A percentile compares a stretch with the other conserved stretches of the same genome.
Evolutionary conservation across 257 asterid species (phyloP).

Genomic region (Parsonsia alboflavescens): DNA sequence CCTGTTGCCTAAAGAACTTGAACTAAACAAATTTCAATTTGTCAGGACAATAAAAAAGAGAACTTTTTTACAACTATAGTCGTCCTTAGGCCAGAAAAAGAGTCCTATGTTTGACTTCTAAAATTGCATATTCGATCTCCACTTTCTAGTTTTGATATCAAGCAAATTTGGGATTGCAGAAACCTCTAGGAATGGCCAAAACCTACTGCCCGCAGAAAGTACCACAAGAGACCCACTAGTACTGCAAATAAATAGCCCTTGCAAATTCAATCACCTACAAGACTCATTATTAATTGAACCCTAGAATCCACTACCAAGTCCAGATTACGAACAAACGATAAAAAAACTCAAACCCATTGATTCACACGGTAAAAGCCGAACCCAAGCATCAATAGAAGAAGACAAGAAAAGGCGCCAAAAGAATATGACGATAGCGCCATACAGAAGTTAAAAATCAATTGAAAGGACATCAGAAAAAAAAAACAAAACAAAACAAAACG

Average conservation of each 20-base stretch:
- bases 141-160: background rate
- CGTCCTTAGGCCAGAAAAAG: background rate
- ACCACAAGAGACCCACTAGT: background rate
- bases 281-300: background rate
- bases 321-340: background rate
- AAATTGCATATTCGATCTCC: background rate
- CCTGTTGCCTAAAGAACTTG: background rate
- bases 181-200: background rate
- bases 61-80: background rate
- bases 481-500: too few species aligned
- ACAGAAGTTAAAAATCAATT: background rate
- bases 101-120: background rate
- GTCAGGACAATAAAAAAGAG: too few species aligned
- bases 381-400: background rate
- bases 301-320: background rate
- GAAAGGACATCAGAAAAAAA: background rate
- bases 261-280: background rate
- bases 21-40: background rate
- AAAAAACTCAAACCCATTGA: background rate
- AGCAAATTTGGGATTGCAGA: background rate
- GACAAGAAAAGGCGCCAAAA: constrained; percentile 9
- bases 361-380: background rate
- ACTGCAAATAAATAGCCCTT: background rate
- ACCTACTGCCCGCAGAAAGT: background rate
- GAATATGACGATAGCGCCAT: background rate